Evolutionary conservation across 768 basidiomycete genomes (phyloP).

Genomic region (Ramaria sp.): DNA sequence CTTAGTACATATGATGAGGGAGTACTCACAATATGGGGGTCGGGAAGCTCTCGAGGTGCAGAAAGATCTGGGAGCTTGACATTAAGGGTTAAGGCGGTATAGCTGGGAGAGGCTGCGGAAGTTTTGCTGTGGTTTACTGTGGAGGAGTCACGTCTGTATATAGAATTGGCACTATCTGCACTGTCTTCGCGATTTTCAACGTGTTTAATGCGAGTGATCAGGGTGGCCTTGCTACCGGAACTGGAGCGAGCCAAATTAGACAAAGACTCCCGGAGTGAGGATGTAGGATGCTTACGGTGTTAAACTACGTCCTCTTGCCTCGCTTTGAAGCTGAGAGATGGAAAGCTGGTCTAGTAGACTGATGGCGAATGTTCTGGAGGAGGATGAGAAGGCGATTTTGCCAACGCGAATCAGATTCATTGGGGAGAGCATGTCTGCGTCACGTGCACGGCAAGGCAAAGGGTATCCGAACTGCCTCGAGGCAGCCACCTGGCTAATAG

Average conservation of each 20-base stretch:
- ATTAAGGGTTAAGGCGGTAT: conserved; percentile 23
- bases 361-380: conserved; percentile 30
- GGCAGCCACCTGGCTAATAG: conserved; percentile 4
- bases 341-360: conserved; percentile 44
- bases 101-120: conserved; percentile 20
- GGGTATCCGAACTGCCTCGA: conserved; percentile 3
- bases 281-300: conserved; percentile 30
- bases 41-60: conserved; percentile 25
- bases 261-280: conserved; percentile 5
- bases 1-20: conserved; percentile 8
- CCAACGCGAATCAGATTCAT: conserved; percentile 6
- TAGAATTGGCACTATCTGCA: conserved; percentile 17
- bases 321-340: conserved; percentile 36
- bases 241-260: conserved; percentile 21
- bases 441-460: neutral
- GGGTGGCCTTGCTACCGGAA: conserved; percentile 45
- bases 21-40: conserved; percentile 49
- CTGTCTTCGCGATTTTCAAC: conserved; percentile 19
- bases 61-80: conserved; percentile 49
- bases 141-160: conserved; percentile 7
- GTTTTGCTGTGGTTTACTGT: conserved; percentile 18
- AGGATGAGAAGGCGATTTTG: conserved; percentile 15
- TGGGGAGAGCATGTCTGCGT: conserved; percentile 2
- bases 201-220: conserved; percentile 44
- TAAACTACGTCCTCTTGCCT: conserved; percentile 45